Percentiles rank a stretch among this genome's conserved stretches.
Conservation (phyloP, 768 basidiomycete genomes). For the Galerina sulciceps region DNA sequence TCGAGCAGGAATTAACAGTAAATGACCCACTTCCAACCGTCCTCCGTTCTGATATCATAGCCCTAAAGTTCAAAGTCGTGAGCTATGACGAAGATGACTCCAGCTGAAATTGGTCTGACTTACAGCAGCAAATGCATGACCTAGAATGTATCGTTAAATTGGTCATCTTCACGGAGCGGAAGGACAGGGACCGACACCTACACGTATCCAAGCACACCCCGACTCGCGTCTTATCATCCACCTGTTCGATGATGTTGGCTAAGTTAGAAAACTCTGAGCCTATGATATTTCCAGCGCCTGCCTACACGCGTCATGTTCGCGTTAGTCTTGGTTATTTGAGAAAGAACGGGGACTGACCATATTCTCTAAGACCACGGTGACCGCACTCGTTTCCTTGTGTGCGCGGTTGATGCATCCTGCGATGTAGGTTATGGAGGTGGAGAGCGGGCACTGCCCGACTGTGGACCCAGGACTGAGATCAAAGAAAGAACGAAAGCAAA, state of each 20-base stretch:
- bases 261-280: constrained; percentile 75
- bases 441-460: constrained; percentile 65
- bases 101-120: constrained; percentile 19
- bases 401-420: constrained; percentile 78
- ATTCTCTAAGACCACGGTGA: constrained; percentile 78
- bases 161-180: neutral
- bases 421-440: constrained; percentile 64
- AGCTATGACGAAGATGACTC: neutral
- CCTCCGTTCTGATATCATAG: constrained; percentile 77
- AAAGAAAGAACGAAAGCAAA: neutral
- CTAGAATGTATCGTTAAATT: constrained; percentile 34
- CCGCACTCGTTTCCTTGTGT: constrained; percentile 58
- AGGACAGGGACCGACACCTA: constrained; percentile 27
- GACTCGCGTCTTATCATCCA: constrained; percentile 75
- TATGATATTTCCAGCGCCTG: constrained; percentile 79
- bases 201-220: constrained; percentile 90
- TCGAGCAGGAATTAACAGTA: neutral
- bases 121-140: constrained; percentile 81
- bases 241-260: constrained; percentile 65
- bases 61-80: constrained; percentile 57
- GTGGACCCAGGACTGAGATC: constrained; percentile 74
- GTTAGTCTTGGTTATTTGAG: neutral
- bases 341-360: constrained; percentile 56
- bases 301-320: constrained; percentile 42
- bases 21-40: constrained; percentile 69